Base-by-base conservation (phyloP, 1,139 yeast species). In the Kodamaea plutei region DNA sequence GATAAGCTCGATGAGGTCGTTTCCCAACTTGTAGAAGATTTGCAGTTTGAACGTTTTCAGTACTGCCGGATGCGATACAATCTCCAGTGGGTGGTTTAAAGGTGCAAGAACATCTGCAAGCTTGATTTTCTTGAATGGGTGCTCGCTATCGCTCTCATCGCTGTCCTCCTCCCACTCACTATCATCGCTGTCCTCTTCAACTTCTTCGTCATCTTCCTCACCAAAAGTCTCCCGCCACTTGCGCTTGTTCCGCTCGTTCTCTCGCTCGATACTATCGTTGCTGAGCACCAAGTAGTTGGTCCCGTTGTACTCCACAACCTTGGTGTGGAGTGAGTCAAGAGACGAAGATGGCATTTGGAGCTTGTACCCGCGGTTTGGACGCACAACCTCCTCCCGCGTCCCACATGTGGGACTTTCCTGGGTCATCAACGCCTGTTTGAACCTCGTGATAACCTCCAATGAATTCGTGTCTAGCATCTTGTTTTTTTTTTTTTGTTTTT, bases 51-150 rank as follows among this genome's bases (percentile, higher is more conserved):
- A 91, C 0, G 94, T 82, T 39, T 70, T 73, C 37, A 77, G 72
- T 12, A 85, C 65, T 0, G 88, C 76, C 6, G 81, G 80, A 48
- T 85, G 91, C 2, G 72, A 68, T 2, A 84, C 76, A 3, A 89
- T 59, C 47, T 91, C 96, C 9, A 85, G 71, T 0, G 96, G 93
- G 38, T 84, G 84, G 10, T 76, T 67, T 14, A 91, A 73, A 0
- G 97, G 96, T 8, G 81, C 76, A 37, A 91, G 61, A 15, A 88
- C 61, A 29, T 79, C 79, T 14, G 72, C 66, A 19, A 73, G 46
- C 28, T 61, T 61, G 9, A 73, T 41, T 24, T 55, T 50, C 28
- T 56, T 55, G 36, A 64, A 52, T 1, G 68, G 67, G 32, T 65
- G 59, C 6, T 52, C 57, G 27, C 56, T 61, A 6, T 25, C 33